Conservation (phyloP, 805 yeast genomes). For the Myxozyma vanderwaltii region DNA sequence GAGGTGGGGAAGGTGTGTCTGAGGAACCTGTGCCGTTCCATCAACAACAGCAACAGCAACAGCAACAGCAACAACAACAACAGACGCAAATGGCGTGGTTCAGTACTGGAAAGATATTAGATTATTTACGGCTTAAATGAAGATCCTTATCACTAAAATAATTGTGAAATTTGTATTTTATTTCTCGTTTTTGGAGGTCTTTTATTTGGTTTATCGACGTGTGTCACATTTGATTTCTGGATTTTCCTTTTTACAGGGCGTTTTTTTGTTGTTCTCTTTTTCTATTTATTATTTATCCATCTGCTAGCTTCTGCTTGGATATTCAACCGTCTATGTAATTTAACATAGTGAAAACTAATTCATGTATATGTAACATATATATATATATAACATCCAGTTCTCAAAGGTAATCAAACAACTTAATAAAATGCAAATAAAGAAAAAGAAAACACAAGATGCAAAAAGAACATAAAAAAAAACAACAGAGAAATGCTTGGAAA, state of each 20-base stretch:
- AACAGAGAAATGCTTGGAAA: not conserved
- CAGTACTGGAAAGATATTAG: not conserved
- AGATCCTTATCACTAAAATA: too few relatives aligned
- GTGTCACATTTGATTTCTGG: not conserved
- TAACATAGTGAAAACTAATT: too few relatives aligned
- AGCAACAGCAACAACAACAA: constrained; percentile 3
- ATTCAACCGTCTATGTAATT: too few relatives aligned
- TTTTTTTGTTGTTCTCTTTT: not conserved
- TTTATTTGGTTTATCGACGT: not conserved
- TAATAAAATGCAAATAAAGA: not conserved
- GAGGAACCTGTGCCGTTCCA: not conserved
- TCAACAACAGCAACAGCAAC: constrained; percentile 1
- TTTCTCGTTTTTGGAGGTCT: not conserved
- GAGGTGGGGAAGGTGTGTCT: not conserved
- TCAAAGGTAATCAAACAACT: not conserved
- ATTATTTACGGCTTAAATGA: not conserved
- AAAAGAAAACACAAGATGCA: not conserved
- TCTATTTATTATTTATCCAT: not conserved
- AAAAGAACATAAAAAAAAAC: not conserved
- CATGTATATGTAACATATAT: not conserved
- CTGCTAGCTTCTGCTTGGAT: too few relatives aligned
- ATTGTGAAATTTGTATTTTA: too few relatives aligned
- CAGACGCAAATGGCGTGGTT: not conserved
- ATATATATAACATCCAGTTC: not conserved
- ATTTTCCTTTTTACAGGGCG: not conserved